These are phyloP conservation scores for Boletus eberwhitei DNA, from an alignment of 768 basidiomycete genomes.

Conservation along the genomic window DNA sequence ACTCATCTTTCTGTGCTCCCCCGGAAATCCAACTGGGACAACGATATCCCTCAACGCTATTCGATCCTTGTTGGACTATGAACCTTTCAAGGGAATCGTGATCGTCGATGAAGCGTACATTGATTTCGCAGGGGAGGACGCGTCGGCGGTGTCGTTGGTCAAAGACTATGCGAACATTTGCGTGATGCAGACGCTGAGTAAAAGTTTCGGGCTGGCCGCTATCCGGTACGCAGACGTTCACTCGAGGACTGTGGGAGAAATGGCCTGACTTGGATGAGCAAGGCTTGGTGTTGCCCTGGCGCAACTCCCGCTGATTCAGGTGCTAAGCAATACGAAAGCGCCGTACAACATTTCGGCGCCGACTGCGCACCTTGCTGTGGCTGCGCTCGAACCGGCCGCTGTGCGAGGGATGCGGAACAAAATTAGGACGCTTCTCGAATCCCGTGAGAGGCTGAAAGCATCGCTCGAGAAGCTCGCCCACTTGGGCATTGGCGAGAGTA, in stretches of 20 bases:
- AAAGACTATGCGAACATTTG: slow-evolving; percentile 83
- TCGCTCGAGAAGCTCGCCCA: slow-evolving; percentile 45
- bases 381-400: slow-evolving; percentile 70
- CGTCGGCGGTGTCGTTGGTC: slow-evolving; percentile 68
- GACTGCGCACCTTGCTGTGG: slow-evolving; percentile 75
- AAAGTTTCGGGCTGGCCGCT: slow-evolving; percentile 92
- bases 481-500: slow-evolving; percentile 58
- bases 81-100: slow-evolving; percentile 84
- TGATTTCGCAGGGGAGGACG: slow-evolving; percentile 71
- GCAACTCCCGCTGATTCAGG: slow-evolving; percentile 84
- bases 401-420: slow-evolving; percentile 64
- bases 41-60: slow-evolving; percentile 71
- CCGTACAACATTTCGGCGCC: slow-evolving; percentile 96
- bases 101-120: slow-evolving; percentile 97
- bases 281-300: slow-evolving; percentile 90
- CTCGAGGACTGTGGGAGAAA: background rate
- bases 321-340: slow-evolving; percentile 93
- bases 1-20: slow-evolving; percentile 92
- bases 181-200: slow-evolving; percentile 96
- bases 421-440: slow-evolving; percentile 51
- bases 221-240: slow-evolving; percentile 62
- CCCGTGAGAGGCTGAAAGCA: slow-evolving; percentile 53
- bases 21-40: slow-evolving; percentile 96
- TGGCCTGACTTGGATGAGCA: background rate
- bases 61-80: slow-evolving; percentile 68